Percentiles rank a stretch among this genome's conserved stretches.
Evolutionary conservation across 2,329 filamentous ascomycete species (phyloP).

Genomic region (Pezicula neosporulosa): DNA sequence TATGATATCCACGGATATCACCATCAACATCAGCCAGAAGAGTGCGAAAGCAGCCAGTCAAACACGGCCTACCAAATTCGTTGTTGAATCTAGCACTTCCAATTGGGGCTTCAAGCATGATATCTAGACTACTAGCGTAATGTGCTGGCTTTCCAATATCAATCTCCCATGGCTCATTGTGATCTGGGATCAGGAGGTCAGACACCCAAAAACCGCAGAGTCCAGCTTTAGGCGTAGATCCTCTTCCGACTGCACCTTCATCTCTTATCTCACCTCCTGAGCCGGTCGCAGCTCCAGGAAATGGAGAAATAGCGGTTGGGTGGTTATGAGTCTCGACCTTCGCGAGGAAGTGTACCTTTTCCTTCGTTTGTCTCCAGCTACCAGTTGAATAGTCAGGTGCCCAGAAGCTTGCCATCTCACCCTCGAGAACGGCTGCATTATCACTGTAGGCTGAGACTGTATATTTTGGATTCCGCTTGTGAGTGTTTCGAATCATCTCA

Average conservation of each 20-base stretch:
- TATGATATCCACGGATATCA: conserved; percentile 89
- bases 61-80: conserved; percentile 88
- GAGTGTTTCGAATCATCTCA: conserved; percentile 94
- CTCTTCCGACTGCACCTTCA: conserved; percentile 89
- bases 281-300: conserved; percentile 88
- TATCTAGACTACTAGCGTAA: conserved; percentile 90
- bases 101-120: conserved; percentile 96
- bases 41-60: conserved; percentile 88
- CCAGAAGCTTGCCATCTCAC: conserved; percentile 73
- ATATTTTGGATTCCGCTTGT: conserved; percentile 74
- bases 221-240: conserved; percentile 89
- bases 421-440: conserved; percentile 89
- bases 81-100: conserved; percentile 97
- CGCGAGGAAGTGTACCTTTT: conserved; percentile 80
- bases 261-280: conserved; percentile 95
- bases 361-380: conserved; percentile 83
- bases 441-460: conserved; percentile 97
- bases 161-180: conserved; percentile 82
- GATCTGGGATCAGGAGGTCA: conserved; percentile 83
- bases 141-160: conserved; percentile 88
- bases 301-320: conserved; percentile 91
- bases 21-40: conserved; percentile 67
- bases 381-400: conserved; percentile 82
- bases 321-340: conserved; percentile 99
- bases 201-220: conserved; percentile 93